A percentile compares a stretch with the other conserved stretches of the same genome.
These are phyloP conservation scores for Mytilinidion resinicola DNA, from an alignment of 495 filamentous ascomycete species.

Conservation along the genomic window DNA sequence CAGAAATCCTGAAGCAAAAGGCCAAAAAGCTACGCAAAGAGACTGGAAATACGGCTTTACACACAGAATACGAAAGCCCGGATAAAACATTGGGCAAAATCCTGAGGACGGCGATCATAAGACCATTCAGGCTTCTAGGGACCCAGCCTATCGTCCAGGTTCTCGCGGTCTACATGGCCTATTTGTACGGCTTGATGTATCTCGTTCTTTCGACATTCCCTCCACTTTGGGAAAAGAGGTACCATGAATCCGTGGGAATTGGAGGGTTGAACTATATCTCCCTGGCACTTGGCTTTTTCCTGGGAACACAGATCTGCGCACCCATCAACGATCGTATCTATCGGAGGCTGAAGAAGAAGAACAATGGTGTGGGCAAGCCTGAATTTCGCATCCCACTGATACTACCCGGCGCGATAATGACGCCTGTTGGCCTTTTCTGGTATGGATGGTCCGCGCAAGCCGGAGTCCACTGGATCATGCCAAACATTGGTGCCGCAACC, in stretches of 20 bases:
- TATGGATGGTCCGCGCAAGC: slow-evolving; percentile 67
- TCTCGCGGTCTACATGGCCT: slow-evolving; percentile 59
- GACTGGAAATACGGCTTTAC: slow-evolving; percentile 55
- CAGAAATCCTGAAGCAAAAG: slow-evolving; percentile 53
- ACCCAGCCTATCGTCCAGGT: slow-evolving; percentile 50
- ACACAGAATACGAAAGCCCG: slow-evolving; percentile 56
- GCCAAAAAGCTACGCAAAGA: slow-evolving; percentile 53
- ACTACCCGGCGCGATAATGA: slow-evolving; percentile 49
- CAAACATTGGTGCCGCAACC: slow-evolving; percentile 60
- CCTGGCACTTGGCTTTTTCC: slow-evolving; percentile 62
- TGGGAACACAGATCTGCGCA: slow-evolving; percentile 57
- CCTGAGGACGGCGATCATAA: slow-evolving; percentile 28
- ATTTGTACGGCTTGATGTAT: slow-evolving; percentile 67
- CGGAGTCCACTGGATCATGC: slow-evolving; percentile 62
- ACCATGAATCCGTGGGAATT: slow-evolving; percentile 55
- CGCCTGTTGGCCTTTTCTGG: slow-evolving; percentile 60
- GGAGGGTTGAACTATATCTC: slow-evolving; percentile 66
- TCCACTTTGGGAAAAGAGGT: slow-evolving; percentile 52
- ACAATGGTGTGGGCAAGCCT: slow-evolving; percentile 51
- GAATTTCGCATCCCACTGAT: slow-evolving; percentile 67
- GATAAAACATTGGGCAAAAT: slow-evolving; percentile 30
- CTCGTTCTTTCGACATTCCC: slow-evolving; percentile 67
- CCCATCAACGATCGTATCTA: slow-evolving; percentile 63
- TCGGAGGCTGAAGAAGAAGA: slow-evolving; percentile 50
- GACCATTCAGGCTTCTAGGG: slow-evolving; percentile 45